phyloP scores from a whole-genome alignment of 441 rosid genomes.

The Pelargonium myrrhifolium region DNA sequence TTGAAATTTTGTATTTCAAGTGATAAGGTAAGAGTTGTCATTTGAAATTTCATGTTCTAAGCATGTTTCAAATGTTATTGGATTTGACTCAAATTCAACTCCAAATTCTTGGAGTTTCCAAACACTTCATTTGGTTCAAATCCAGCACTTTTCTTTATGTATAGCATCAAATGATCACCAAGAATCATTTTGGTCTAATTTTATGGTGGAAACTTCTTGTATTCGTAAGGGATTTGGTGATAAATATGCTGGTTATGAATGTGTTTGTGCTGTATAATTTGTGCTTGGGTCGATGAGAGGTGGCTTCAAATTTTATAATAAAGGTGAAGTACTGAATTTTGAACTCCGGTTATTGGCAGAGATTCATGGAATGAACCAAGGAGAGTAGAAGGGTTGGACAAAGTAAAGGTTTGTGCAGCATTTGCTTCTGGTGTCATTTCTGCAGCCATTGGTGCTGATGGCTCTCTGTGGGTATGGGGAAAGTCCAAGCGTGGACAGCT shows the following conservation, averaged over 20 bases:
- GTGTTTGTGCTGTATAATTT: not conserved
- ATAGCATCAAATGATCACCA: too few relatives aligned
- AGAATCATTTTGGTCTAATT: not conserved
- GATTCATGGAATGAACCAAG: constrained; percentile 52
- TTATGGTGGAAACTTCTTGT: not conserved
- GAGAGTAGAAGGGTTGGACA: constrained; percentile 58
- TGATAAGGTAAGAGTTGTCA: too few relatives aligned
- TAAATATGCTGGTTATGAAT: not conserved
- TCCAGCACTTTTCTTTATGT: too few relatives aligned
- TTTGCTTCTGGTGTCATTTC: constrained; percentile 92
- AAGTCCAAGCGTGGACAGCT: constrained; percentile 94
- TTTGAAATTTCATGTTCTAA: too few relatives aligned
- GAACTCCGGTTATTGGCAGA: constrained; percentile 23
- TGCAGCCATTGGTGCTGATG: constrained; percentile 64
- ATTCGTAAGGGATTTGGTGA: not conserved
- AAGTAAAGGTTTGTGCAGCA: constrained; percentile 43
- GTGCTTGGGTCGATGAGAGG: not conserved
- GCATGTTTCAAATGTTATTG: too few relatives aligned
- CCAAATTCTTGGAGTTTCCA: too few relatives aligned
- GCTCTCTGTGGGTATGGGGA: constrained; percentile 95
- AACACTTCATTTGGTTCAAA: too few relatives aligned
- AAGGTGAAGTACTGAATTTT: not conserved
- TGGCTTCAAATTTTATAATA: constrained; percentile 2
- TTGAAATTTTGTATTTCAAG: too few relatives aligned
- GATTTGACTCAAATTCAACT: too few relatives aligned